Percentiles rank a stretch among this genome's conserved stretches.
These are phyloP conservation scores for Blastosporella zonata DNA, from an alignment of 1,284 basidiomycete species.

Conservation along the genomic window DNA sequence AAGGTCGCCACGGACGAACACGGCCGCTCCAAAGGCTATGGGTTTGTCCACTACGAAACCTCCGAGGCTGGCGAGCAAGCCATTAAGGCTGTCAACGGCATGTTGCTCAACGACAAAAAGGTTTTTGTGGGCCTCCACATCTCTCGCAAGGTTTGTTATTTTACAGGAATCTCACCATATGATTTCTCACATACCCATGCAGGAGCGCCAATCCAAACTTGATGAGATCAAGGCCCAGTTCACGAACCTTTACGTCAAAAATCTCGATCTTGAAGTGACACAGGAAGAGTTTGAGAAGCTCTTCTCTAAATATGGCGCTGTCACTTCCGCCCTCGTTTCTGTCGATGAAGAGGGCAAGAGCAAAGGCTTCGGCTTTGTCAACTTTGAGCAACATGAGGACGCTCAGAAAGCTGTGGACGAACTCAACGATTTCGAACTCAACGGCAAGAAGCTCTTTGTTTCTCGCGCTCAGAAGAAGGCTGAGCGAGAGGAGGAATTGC, in stretches of 20 bases:
- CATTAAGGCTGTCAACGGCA: slow-evolving; percentile 99
- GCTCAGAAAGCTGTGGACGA: slow-evolving; percentile 88
- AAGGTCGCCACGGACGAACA: slow-evolving; percentile 97
- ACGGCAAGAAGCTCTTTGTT: slow-evolving; percentile 93
- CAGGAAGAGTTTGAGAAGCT: slow-evolving; percentile 88
- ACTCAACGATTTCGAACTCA: slow-evolving; percentile 86
- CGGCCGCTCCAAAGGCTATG: slow-evolving; percentile 93
- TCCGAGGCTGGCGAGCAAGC: slow-evolving; percentile 94
- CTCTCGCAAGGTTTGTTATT: slow-evolving; percentile 79
- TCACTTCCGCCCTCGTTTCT: slow-evolving; percentile 88
- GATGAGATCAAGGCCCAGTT: slow-evolving; percentile 97
- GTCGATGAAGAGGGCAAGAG: slow-evolving; percentile 85
- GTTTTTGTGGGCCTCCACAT: slow-evolving; percentile 99
- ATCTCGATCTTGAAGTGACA: slow-evolving; percentile 83
- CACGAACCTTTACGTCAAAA: slow-evolving; percentile 99
- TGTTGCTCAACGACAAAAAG: slow-evolving; percentile 99
- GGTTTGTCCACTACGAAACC: slow-evolving; percentile 99
- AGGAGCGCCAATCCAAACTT: slow-evolving; percentile 96
- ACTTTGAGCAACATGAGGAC: slow-evolving; percentile 91
- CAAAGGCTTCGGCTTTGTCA: slow-evolving; percentile 99
- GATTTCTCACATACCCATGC: slow-evolving; percentile 6
- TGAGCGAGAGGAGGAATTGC: slow-evolving; percentile 97
- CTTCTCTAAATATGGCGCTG: slow-evolving; percentile 78
- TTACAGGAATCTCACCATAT: not conserved
- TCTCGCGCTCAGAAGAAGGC: slow-evolving; percentile 98